phyloP scores from a whole-genome alignment of 371 early-diverging fungal genomes.

The Mortierella sp. region DNA sequence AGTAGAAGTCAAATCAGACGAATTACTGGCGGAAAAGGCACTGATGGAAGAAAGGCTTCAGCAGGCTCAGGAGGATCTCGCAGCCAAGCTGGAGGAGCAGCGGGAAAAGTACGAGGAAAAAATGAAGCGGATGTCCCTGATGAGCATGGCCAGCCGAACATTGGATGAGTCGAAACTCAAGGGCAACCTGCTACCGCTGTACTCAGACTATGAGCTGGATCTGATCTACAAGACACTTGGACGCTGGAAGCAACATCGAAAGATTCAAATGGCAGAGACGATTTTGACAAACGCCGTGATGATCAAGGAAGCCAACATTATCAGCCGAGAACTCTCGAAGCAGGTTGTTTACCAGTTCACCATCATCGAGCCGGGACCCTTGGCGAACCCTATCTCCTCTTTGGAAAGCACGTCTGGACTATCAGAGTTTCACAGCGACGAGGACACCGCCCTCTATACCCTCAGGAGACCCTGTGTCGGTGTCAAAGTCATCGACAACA shows the following conservation, averaged over 20 bases:
- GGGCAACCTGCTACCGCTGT: constrained; percentile 47
- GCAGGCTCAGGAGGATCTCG: constrained; percentile 66
- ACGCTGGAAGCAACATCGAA: constrained; percentile 75
- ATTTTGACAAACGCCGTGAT: constrained; percentile 78
- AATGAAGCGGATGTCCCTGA: constrained; percentile 62
- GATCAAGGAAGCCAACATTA: constrained; percentile 91
- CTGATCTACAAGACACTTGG: constrained; percentile 65
- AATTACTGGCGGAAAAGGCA: constrained; percentile 54
- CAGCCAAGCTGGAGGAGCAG: constrained; percentile 61
- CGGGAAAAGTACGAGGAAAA: constrained; percentile 64
- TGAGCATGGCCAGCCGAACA: constrained; percentile 33
- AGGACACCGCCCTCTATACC: constrained; percentile 65
- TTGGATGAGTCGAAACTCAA: constrained; percentile 36
- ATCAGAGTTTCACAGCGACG: constrained; percentile 70
- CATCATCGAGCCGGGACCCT: constrained; percentile 72
- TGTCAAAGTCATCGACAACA: constrained; percentile 80
- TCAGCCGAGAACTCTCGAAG: constrained; percentile 83
- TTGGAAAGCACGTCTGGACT: constrained; percentile 73
- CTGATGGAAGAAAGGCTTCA: constrained; percentile 60
- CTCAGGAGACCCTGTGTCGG: constrained; percentile 74
- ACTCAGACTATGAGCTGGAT: constrained; percentile 62
- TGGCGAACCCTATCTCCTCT: constrained; percentile 67
- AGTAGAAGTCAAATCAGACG: constrained; percentile 61
- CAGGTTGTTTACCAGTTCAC: constrained; percentile 87
- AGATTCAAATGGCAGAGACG: constrained; percentile 81